Percentiles rank a stretch among this genome's conserved stretches.
Conservation (phyloP, 1,139 yeast genomes). For the Blastobotrys proliferans region DNA sequence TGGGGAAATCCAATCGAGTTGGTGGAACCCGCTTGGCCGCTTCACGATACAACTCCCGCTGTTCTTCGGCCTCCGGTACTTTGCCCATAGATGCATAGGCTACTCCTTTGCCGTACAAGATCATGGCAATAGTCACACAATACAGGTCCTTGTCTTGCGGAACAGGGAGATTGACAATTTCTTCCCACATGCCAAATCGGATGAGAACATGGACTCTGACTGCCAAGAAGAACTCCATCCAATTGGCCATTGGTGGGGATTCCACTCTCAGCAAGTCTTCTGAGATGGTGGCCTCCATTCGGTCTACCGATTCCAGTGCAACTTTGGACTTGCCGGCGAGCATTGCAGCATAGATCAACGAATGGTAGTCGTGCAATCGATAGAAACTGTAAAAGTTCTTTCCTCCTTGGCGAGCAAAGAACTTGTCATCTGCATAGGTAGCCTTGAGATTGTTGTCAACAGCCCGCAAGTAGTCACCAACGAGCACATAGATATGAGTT, state of each 20-base stretch:
- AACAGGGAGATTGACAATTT: neutral
- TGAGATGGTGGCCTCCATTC: too few relatives aligned
- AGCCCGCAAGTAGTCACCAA: too few relatives aligned
- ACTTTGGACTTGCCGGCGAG: too few relatives aligned
- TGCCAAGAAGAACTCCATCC: slow-evolving; percentile 7
- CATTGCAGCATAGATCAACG: too few relatives aligned
- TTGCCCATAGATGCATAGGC: slow-evolving; percentile 7
- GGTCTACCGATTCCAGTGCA: too few relatives aligned
- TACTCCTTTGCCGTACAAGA: slow-evolving; percentile 8
- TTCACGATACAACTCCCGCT: neutral
- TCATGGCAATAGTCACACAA: slow-evolving; percentile 7
- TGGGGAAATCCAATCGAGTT: slow-evolving; percentile 6
- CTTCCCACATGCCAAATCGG: slow-evolving; percentile 10
- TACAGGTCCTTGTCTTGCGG: slow-evolving; percentile 7
- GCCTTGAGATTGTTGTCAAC: too few relatives aligned
- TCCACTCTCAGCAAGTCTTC: too few relatives aligned
- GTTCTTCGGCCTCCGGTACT: slow-evolving; percentile 5
- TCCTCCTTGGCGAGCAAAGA: too few relatives aligned
- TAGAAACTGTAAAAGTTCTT: too few relatives aligned
- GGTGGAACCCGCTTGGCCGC: slow-evolving; percentile 2
- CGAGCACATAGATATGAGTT: too few relatives aligned
- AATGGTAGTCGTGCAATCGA: too few relatives aligned
- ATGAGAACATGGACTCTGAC: slow-evolving; percentile 6
- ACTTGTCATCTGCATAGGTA: too few relatives aligned
- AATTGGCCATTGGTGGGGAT: slow-evolving; percentile 13